Percentiles rank a stretch among this genome's conserved stretches.
These are phyloP conservation scores for Fibroporia radiculosa DNA, from an alignment of 768 basidiomycete genomes.

Conservation along the genomic window DNA sequence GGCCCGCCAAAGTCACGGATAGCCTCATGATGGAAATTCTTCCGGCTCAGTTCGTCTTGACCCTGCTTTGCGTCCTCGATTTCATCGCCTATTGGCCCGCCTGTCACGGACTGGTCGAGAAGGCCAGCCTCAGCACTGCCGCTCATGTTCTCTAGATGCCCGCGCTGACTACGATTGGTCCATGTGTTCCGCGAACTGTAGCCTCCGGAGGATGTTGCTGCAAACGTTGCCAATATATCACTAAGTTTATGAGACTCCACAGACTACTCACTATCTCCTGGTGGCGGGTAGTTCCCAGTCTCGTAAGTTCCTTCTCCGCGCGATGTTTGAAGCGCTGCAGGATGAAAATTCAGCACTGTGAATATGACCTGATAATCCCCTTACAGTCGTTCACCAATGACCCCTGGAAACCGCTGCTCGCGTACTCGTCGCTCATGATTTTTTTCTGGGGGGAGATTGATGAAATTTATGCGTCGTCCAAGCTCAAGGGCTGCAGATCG, in stretches of 20 bases:
- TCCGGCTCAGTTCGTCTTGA: slow-evolving; percentile 14
- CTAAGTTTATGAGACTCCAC: not conserved
- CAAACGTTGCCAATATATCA: not conserved
- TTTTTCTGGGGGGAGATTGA: no score
- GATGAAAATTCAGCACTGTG: not conserved
- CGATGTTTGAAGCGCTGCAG: not conserved
- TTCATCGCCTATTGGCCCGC: slow-evolving; percentile 15
- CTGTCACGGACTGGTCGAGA: slow-evolving; percentile 19
- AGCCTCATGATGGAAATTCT: slow-evolving; percentile 17
- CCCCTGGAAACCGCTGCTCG: not conserved
- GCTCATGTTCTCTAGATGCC: not conserved
- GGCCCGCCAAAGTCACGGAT: slow-evolving; percentile 15
- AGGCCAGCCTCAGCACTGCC: slow-evolving; percentile 9
- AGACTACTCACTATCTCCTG: slow-evolving; percentile 17
- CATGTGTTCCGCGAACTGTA: slow-evolving; percentile 17
- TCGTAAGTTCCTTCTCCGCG: slow-evolving; percentile 2
- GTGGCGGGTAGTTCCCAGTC: slow-evolving; percentile 19
- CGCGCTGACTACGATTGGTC: slow-evolving; percentile 13
- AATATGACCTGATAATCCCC: not conserved
- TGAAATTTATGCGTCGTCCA: no score
- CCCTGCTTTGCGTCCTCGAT: slow-evolving; percentile 23
- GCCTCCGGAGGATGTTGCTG: slow-evolving; percentile 24
- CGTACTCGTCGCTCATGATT: slow-evolving; percentile 4
- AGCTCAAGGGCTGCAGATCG: no score
- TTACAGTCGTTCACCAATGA: not conserved